Evolutionary conservation across 176 grass and related monocot genomes (phyloP).

Genomic region (Raddia distichophylla): DNA sequence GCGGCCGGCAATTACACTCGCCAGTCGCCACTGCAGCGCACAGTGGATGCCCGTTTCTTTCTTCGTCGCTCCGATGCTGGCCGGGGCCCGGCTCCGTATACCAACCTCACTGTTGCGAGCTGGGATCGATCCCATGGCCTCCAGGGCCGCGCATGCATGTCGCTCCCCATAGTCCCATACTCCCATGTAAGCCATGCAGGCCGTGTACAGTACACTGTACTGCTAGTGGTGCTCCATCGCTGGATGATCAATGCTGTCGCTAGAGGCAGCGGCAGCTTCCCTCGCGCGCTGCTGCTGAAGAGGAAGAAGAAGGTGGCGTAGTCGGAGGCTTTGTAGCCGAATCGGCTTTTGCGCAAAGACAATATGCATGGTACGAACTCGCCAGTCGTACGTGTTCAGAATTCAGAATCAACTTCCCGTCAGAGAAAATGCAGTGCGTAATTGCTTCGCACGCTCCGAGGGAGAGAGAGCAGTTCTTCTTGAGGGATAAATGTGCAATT

Average conservation of each 20-base stretch:
- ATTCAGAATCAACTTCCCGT: background rate
- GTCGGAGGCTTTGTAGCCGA: background rate
- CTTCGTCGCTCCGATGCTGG: background rate
- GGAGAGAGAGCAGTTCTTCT: background rate
- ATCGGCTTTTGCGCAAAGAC: background rate
- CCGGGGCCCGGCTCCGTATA: background rate
- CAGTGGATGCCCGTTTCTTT: background rate
- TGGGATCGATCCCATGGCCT: background rate
- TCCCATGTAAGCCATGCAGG: background rate
- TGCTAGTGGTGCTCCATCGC: background rate
- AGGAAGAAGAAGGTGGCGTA: background rate
- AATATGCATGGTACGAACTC: background rate
- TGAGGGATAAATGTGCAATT: background rate
- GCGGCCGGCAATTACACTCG: background rate
- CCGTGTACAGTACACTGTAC: background rate
- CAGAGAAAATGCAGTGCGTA: background rate
- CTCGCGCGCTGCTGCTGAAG: background rate
- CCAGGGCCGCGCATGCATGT: background rate
- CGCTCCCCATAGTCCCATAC: too few species aligned
- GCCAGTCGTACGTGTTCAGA: background rate
- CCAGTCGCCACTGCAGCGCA: background rate
- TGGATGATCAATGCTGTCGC: background rate
- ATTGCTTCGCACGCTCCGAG: background rate
- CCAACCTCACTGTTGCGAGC: background rate
- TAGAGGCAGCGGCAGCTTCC: background rate